Evolutionary conservation across 805 yeast genomes (phyloP), one percentile per base, ranked within the genome.

Genomic region (Hanseniaspora meyeri): DNA sequence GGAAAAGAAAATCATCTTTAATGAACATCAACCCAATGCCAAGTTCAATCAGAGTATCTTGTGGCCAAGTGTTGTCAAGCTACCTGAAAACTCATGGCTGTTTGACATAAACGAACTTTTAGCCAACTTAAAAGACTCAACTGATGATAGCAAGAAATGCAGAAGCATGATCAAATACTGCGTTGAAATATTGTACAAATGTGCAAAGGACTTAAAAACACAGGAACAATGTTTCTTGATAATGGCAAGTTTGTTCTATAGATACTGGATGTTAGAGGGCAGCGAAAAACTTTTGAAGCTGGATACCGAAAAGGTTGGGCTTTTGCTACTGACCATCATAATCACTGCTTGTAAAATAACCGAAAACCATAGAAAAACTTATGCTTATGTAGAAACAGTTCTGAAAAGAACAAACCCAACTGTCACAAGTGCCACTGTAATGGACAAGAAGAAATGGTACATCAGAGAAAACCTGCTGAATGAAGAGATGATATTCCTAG

Each of bases 181-280:
- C 59, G 50, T 69, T 38, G 62, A 68, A 60, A 68, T 66, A 55
- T 67, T 69, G 39, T 68, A 69, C 52, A 66, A 65, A n/a, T 60
- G 68, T 57, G 68, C 68, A 54, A 67, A 68, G 54, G 65, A 64
- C 45, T 58, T 69, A 43, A 66, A 64, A 24, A 58, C 68, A 2
- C 66, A 67, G 52, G 71, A 69, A 49, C 71, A 68, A 47, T 67
- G 71, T 1, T 69, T 68, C 49, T 68, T 71, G 0, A 69, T 70
- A 3, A 63, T 71, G 20, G 64, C 70, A 57, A 65, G 66, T 12
- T 57, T 68, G 20, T 66, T 68, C 48, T 69, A 63, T 61, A 61
- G 72, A 43, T 67, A 66, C 48, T 69, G 72, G 72, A 66, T 55
- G 51, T 52, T 64, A 5, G 65, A 64, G 58, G 67, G 65, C 7